Percentiles rank a stretch among this genome's conserved stretches.
These are phyloP conservation scores for Cynara cardunculus DNA, from an alignment of 129 eudicot genomes.

Conservation along the genomic window DNA sequence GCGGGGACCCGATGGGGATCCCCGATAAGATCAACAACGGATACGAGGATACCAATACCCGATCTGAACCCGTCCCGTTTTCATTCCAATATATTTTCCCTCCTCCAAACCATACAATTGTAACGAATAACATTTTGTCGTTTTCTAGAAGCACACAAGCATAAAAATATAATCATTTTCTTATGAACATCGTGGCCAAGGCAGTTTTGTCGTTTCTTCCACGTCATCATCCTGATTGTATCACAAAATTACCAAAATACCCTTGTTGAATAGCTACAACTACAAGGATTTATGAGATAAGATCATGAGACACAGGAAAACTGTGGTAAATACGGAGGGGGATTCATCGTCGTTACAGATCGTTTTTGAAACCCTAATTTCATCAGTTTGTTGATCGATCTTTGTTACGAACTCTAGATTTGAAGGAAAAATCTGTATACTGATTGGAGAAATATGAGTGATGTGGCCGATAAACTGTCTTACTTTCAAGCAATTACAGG, in stretches of 20 bases:
- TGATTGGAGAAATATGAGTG: constrained; percentile 45
- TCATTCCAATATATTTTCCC: not conserved
- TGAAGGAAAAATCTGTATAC: not conserved
- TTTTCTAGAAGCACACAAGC: not conserved
- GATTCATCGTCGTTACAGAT: constrained; percentile 5
- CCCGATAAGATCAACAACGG: no score
- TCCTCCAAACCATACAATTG: not conserved
- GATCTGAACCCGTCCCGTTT: no score
- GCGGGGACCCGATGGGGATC: no score
- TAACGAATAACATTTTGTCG: not conserved
- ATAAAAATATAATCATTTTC: not conserved
- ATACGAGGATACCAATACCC: no score
- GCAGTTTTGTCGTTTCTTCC: not conserved
- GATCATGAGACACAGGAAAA: not conserved
- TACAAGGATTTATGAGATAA: constrained; percentile 7
- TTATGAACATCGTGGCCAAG: not conserved
- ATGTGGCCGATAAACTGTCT: constrained; percentile 66
- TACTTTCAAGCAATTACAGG: constrained; percentile 89
- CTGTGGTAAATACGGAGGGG: not conserved
- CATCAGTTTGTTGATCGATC: not conserved
- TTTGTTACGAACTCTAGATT: not conserved
- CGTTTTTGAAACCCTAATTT: constrained; percentile 12
- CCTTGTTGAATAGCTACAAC: constrained; percentile 11
- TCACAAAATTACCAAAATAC: not conserved
- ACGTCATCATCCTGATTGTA: constrained; percentile 2